These are phyloP conservation scores for Ilyonectria mors-panacis DNA, from an alignment of 2,329 filamentous ascomycete species.

Conservation along the genomic window DNA sequence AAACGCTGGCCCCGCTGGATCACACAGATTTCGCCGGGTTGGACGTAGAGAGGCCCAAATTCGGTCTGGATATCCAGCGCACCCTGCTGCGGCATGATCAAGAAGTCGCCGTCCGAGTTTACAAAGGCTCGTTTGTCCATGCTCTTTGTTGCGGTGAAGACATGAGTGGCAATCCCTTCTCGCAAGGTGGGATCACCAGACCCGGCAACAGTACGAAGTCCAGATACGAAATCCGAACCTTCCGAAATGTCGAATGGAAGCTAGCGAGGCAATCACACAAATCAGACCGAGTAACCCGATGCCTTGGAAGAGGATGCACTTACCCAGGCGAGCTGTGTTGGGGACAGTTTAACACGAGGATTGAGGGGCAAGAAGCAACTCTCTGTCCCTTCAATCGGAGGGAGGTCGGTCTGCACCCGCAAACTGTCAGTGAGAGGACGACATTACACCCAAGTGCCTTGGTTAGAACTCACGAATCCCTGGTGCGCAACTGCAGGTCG, in stretches of 20 bases:
- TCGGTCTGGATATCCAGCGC: conserved; percentile 78
- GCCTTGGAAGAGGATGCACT: background rate
- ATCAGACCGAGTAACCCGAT: background rate
- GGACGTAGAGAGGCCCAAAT: conserved; percentile 74
- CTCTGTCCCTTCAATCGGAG: conserved; percentile 43
- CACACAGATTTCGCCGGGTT: conserved; percentile 77
- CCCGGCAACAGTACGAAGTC: conserved; percentile 64
- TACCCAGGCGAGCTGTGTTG: conserved; percentile 46
- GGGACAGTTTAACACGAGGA: conserved; percentile 41
- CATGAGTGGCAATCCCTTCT: conserved; percentile 65
- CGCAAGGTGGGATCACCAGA: conserved; percentile 64
- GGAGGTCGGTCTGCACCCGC: conserved; percentile 39
- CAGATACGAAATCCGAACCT: conserved; percentile 47
- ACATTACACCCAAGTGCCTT: rapidly evolving
- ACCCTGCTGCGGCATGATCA: conserved; percentile 77
- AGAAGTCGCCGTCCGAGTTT: conserved; percentile 76
- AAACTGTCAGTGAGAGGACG: conserved; percentile 8
- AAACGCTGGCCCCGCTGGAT: conserved; percentile 75
- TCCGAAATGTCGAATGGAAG: conserved; percentile 59
- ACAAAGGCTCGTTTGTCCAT: conserved; percentile 65
- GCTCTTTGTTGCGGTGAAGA: conserved; percentile 62
- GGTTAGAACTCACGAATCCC: conserved; percentile 38
- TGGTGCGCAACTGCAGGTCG: conserved; percentile 52
- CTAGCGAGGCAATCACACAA: background rate
- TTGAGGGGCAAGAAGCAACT: conserved; percentile 46